Base-by-base conservation (phyloP, 495 filamentous ascomycete species). In the Friedmanniomyces endolithicus region DNA sequence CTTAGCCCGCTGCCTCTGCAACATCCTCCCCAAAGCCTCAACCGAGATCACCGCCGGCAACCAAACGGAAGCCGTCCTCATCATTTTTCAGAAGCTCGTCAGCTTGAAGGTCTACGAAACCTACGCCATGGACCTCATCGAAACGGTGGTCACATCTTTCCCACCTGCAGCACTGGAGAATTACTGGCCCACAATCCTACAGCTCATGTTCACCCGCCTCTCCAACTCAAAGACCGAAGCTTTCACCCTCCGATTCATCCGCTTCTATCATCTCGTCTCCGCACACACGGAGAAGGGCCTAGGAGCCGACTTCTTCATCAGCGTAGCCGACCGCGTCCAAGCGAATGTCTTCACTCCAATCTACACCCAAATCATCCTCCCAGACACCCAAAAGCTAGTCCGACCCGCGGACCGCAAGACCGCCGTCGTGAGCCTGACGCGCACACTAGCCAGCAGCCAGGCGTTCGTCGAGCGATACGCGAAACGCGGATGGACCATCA, bases 201-300 rank as follows among this genome's bases (percentile, higher is more conserved):
- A 81, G 39, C 77, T 95, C 27, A 78, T 99, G 59, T 81, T 95
- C 59, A 87, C 80, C 17, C 83, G 87, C 53, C 77, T 99, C 41
- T 85, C 94, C 51, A 74, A 72, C 58, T 77, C 75, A 45, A 83
- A 83, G 62, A 92, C 89, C 0, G 90, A 95, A 59, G 82, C 75
- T 29, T 83, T 92, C 66, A 82, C 86, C 39, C 68, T 83, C 27
- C 81, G 87, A 49, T 95, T 97, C 61, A 82, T 87, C 29, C 85
- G 87, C 33, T 87, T 97, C 73, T 97, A 88, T 68, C 89, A 96
- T 66, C 83, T 96, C 63, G 75, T 97, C 37, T 87, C 86, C 45
- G 83, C 88, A 11, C 78, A 78, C 39, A 76, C 81, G 39, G 75
- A 82, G 19, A 82, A 87, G 63, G 88, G 88, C 25, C 78, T 90